Percentiles rank a stretch among this genome's conserved stretches.
phyloP scores from a whole-genome alignment of 495 filamentous ascomycete genomes.

The Hypoxylon perforatum region DNA sequence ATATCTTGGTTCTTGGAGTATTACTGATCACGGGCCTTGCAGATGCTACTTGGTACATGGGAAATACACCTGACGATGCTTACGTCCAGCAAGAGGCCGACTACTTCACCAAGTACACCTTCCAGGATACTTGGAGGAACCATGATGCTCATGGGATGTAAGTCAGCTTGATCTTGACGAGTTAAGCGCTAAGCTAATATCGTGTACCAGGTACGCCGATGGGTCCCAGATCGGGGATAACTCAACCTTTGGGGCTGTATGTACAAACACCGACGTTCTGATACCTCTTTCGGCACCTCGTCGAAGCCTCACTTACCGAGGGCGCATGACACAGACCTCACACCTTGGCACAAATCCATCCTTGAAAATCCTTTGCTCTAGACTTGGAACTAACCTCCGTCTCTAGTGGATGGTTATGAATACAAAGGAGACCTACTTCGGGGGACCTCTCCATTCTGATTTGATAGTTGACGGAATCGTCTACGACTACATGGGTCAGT shows the following conservation, averaged over 20 bases:
- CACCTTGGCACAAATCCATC: neutral
- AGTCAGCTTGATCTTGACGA: slow-evolving; percentile 3
- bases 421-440: slow-evolving; percentile 68
- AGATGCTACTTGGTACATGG: slow-evolving; percentile 69
- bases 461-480: slow-evolving; percentile 67
- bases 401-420: slow-evolving; percentile 67
- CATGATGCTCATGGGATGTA: slow-evolving; percentile 64
- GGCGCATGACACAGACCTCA: slow-evolving; percentile 1
- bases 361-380: neutral
- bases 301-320: neutral
- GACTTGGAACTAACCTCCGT: slow-evolving; percentile 1
- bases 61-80: slow-evolving; percentile 62
- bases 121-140: slow-evolving; percentile 63
- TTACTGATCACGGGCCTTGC: slow-evolving; percentile 38
- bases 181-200: slow-evolving; percentile 4
- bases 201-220: slow-evolving; percentile 55
- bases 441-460: slow-evolving; percentile 66
- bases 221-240: slow-evolving; percentile 59
- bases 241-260: slow-evolving; percentile 59
- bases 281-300: neutral
- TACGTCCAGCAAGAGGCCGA: slow-evolving; percentile 64
- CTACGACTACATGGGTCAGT: slow-evolving; percentile 47
- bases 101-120: slow-evolving; percentile 72
- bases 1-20: slow-evolving; percentile 8
- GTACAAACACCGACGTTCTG: slow-evolving; percentile 7